phyloP scores from a whole-genome alignment of 306 rosid species.

The Trifolium subterraneum region DNA sequence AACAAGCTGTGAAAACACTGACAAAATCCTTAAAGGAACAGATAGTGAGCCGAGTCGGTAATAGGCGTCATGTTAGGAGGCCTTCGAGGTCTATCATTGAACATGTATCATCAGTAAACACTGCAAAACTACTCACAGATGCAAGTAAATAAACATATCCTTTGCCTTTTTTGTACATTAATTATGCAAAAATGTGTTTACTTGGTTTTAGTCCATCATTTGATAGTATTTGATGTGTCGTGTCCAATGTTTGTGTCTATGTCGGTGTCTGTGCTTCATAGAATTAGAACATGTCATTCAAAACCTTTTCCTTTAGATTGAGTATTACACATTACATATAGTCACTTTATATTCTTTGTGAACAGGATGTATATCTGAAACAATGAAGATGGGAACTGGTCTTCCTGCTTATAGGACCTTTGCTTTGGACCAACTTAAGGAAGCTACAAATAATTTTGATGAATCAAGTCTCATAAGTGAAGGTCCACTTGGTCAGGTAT shows the following conservation, averaged over 20 bases:
- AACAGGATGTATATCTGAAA: conserved; percentile 84
- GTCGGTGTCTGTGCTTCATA: too few relatives aligned
- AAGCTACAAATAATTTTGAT: conserved; percentile 84
- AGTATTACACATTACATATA: conserved; percentile 10
- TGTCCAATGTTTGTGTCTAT: neutral
- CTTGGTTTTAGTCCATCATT: too few relatives aligned
- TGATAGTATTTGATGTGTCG: neutral
- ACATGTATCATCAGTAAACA: conserved; percentile 61
- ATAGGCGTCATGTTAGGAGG: conserved; percentile 25
- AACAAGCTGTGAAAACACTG: conserved; percentile 41
- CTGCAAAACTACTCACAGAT: conserved; percentile 85
- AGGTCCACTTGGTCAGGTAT: conserved; percentile 74
- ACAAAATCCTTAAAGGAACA: conserved; percentile 48
- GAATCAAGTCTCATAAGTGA: conserved; percentile 67
- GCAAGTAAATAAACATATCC: conserved; percentile 72
- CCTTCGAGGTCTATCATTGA: conserved; percentile 61
- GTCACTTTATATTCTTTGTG: conserved; percentile 7
- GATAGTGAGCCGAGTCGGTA: conserved; percentile 37
- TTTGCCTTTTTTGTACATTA: conserved; percentile 25
- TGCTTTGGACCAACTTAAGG: conserved; percentile 83
- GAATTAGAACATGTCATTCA: conserved; percentile 22
- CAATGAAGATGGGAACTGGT: conserved; percentile 89
- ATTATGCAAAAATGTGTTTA: too few relatives aligned
- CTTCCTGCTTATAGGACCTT: conserved; percentile 89
- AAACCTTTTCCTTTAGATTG: conserved; percentile 7